Evolutionary conservation across 345 rosid species (phyloP).

Genomic region (Lepidium aucheri): DNA sequence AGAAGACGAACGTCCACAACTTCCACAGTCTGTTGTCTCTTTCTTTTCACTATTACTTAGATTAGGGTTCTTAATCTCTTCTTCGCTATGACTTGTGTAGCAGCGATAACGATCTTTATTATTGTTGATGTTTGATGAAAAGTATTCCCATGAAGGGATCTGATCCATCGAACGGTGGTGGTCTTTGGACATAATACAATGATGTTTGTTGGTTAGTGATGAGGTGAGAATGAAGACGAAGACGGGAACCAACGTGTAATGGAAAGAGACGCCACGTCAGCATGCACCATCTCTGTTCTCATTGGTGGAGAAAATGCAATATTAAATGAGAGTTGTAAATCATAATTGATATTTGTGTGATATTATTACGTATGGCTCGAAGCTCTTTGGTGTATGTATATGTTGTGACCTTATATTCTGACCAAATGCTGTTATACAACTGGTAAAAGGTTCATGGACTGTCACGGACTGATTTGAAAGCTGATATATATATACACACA

Average conservation of each 20-base stretch:
- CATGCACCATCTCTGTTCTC: not conserved
- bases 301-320: conserved; percentile 13
- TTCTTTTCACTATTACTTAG: conserved; percentile 8
- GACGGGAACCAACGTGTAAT: not conserved
- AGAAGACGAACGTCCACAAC: not conserved
- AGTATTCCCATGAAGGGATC: conserved; percentile 9
- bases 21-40: not conserved
- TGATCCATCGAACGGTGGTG: conserved; percentile 19
- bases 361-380: conserved; percentile 18
- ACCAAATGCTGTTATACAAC: conserved; percentile 31
- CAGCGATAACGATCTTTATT: not conserved
- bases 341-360: conserved; percentile 5
- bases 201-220: conserved; percentile 3
- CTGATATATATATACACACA: not conserved
- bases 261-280: not conserved
- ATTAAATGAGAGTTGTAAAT: not conserved
- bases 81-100: conserved; percentile 6
- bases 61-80: conserved; percentile 7
- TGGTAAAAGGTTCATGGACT: conserved; percentile 24
- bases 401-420: conserved; percentile 30
- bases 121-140: not conserved
- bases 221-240: not conserved
- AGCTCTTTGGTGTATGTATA: conserved; percentile 18
- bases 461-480: conserved; percentile 28
- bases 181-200: conserved; percentile 18